These are phyloP conservation scores for Daldinia decipiens DNA, from an alignment of 495 filamentous ascomycete genomes.

Conservation along the genomic window DNA sequence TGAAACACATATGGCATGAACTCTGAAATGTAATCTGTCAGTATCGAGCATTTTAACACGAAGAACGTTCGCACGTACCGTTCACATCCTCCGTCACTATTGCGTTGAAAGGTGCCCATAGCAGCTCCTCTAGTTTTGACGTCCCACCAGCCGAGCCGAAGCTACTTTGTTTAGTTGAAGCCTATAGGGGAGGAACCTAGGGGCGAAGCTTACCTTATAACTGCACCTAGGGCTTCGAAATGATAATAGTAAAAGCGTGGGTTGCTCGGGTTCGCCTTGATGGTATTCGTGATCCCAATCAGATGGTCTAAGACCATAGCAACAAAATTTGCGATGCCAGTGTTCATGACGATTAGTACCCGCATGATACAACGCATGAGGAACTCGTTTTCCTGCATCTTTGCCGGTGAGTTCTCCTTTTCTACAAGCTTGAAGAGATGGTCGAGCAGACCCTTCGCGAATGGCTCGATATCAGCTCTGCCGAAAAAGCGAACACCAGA, in stretches of 20 bases:
- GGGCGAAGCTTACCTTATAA: constrained; percentile 70
- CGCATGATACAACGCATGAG: constrained; percentile 98
- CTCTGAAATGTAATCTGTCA: constrained; percentile 62
- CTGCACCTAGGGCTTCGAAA: constrained; percentile 95
- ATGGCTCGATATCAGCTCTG: constrained; percentile 74
- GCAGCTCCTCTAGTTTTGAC: constrained; percentile 73
- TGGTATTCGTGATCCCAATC: constrained; percentile 86
- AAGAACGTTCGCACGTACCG: constrained; percentile 58
- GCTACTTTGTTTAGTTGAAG: constrained; percentile 63
- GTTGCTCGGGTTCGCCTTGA: constrained; percentile 93
- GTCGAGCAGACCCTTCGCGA: constrained; percentile 84
- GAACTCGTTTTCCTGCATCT: constrained; percentile 99
- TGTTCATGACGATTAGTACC: constrained; percentile 90
- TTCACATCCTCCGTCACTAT: constrained; percentile 83
- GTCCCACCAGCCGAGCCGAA: constrained; percentile 66
- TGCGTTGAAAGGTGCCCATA: constrained; percentile 79
- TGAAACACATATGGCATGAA: constrained; percentile 98
- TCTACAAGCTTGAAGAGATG: constrained; percentile 94
- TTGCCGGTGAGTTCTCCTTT: constrained; percentile 80
- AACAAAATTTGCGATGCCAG: constrained; percentile 72
- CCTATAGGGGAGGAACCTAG: not conserved
- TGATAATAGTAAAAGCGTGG: constrained; percentile 98
- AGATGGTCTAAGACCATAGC: constrained; percentile 81
- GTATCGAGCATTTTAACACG: constrained; percentile 3
- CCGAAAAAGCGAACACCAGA: constrained; percentile 78